Evolutionary conservation across 2,329 filamentous ascomycete genomes (phyloP).

Genomic region (Gnomoniopsis smithogilvyi): DNA sequence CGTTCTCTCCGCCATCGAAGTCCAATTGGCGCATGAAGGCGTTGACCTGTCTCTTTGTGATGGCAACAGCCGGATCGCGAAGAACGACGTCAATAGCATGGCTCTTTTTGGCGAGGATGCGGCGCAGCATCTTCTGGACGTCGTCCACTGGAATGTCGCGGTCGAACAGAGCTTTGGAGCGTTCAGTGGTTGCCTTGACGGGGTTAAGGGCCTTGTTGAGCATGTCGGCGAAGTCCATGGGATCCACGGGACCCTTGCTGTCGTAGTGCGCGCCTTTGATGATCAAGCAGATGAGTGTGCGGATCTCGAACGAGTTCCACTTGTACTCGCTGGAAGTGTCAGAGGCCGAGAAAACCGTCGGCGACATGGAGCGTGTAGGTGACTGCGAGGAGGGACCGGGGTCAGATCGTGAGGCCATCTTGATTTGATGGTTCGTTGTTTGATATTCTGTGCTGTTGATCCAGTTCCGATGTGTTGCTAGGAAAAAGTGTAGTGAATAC

Average conservation of each 20-base stretch:
- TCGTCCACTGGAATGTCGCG: conserved; percentile 13
- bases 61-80: neutral
- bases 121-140: conserved; percentile 11
- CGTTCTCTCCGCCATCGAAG: conserved; percentile 7
- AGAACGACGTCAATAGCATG: conserved; percentile 10
- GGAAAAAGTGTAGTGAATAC: too few species aligned
- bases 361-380: neutral
- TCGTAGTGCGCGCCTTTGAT: conserved; percentile 12
- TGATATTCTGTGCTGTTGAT: too few species aligned
- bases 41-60: conserved; percentile 8
- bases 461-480: too few species aligned
- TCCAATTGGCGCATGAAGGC: conserved; percentile 13
- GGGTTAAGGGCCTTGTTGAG: conserved; percentile 17
- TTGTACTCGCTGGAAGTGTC: neutral
- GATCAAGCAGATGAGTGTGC: conserved; percentile 14
- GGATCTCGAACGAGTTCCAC: conserved; percentile 16
- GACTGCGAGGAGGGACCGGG: too few species aligned
- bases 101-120: conserved; percentile 13
- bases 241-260: neutral
- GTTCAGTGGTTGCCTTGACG: neutral
- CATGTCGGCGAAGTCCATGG: conserved; percentile 9
- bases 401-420: too few species aligned
- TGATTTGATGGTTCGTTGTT: too few species aligned
- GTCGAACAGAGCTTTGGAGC: neutral
- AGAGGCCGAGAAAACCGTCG: neutral